phyloP scores from a whole-genome alignment of 2,329 filamentous ascomycete genomes.

The Arthroderma sp. region DNA sequence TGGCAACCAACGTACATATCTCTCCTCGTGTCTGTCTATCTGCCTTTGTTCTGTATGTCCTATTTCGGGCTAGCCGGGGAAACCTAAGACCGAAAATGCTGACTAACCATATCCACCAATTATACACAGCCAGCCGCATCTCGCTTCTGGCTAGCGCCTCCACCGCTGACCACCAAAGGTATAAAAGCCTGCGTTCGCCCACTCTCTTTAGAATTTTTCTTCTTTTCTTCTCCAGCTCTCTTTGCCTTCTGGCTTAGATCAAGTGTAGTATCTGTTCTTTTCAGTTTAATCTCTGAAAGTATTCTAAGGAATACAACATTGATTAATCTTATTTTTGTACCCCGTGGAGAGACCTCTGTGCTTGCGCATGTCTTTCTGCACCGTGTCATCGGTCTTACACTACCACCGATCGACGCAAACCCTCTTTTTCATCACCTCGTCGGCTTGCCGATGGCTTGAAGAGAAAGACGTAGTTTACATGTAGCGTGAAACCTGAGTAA shows the following conservation, averaged over 20 bases:
- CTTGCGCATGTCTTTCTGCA: constrained; percentile 55
- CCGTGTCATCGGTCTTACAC: constrained; percentile 67
- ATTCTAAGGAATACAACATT: constrained; percentile 56
- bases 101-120: constrained; percentile 4
- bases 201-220: constrained; percentile 20
- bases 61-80: too few species aligned
- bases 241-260: constrained; percentile 60
- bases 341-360: constrained; percentile 47
- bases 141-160: constrained; percentile 11
- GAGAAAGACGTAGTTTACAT: constrained; percentile 33
- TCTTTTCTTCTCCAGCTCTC: constrained; percentile 37
- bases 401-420: constrained; percentile 59
- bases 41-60: too few species aligned
- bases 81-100: too few species aligned
- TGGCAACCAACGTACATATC: too few species aligned
- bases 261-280: constrained; percentile 96
- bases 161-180: constrained; percentile 9
- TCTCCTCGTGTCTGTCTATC: too few species aligned
- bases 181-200: constrained; percentile 20
- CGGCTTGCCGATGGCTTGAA: constrained; percentile 42
- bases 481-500: too few species aligned
- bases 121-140: not conserved
- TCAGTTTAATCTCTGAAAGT: constrained; percentile 94
- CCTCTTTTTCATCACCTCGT: constrained; percentile 44
- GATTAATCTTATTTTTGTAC: constrained; percentile 75